Percentiles rank a stretch among this genome's conserved stretches.
Evolutionary conservation across 345 rosid genomes (phyloP).

Genomic region (Carallia pectinifolia): DNA sequence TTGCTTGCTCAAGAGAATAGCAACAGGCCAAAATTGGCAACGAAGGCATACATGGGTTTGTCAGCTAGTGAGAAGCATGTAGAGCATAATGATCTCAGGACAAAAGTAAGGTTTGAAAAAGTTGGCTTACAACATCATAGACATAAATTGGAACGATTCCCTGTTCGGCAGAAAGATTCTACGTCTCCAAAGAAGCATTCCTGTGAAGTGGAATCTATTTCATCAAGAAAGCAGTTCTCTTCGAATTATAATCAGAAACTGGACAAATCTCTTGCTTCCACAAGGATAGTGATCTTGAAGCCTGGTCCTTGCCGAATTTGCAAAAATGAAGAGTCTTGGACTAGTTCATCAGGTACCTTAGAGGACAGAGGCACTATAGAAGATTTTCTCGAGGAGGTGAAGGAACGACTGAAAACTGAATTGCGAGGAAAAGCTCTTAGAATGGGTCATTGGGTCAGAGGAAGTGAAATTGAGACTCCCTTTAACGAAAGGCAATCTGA

Average conservation of each 20-base stretch:
- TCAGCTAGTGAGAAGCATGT: conserved; percentile 12
- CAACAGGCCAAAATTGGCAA: conserved; percentile 19
- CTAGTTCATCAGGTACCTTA: conserved; percentile 54
- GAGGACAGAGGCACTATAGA: conserved; percentile 69
- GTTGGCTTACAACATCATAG: conserved; percentile 21
- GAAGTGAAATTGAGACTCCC: conserved; percentile 77
- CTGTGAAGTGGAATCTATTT: conserved; percentile 26
- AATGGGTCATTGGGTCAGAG: conserved; percentile 53
- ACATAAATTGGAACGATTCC: conserved; percentile 33
- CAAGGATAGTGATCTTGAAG: conserved; percentile 74
- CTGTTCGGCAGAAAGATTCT: conserved; percentile 32
- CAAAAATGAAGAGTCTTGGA: conserved; percentile 57
- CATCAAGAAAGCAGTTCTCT: conserved; percentile 39
- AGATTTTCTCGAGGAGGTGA: conserved; percentile 89
- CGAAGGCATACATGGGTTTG: conserved; percentile 20
- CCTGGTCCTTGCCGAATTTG: conserved; percentile 72
- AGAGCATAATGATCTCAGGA: conserved; percentile 17
- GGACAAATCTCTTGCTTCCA: conserved; percentile 39
- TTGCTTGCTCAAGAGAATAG: conserved; percentile 25
- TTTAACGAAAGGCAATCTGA: conserved; percentile 58
- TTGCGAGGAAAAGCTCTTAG: conserved; percentile 63
- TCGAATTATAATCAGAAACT: conserved; percentile 35
- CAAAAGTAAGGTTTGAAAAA: conserved; percentile 30
- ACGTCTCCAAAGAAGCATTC: conserved; percentile 40
- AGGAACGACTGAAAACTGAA: conserved; percentile 68